Percentiles rank a stretch among this genome's conserved stretches.
These are phyloP conservation scores for Hyphopichia fennica DNA, from an alignment of 1,139 yeast genomes.

Conservation along the genomic window DNA sequence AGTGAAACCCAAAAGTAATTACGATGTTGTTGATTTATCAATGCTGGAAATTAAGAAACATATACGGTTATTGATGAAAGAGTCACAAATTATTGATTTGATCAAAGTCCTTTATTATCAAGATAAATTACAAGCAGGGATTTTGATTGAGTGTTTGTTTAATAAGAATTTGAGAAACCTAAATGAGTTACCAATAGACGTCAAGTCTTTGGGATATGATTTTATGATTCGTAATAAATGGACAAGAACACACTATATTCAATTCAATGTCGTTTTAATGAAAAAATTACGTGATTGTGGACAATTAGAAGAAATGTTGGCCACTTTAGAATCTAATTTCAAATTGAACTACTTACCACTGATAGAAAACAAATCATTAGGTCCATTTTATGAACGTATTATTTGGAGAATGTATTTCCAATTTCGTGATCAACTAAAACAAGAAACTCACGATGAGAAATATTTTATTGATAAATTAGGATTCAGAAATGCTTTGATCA, in stretches of 20 bases:
- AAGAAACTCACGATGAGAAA: conserved; percentile 17
- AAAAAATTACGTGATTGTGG: conserved; percentile 36
- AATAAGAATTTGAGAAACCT: conserved; percentile 26
- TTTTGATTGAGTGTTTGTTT: conserved; percentile 28
- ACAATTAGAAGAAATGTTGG: conserved; percentile 32
- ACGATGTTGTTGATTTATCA: neutral
- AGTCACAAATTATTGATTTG: conserved; percentile 28
- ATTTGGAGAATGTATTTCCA: conserved; percentile 46
- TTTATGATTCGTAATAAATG: conserved; percentile 7
- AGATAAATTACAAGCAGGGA: conserved; percentile 22
- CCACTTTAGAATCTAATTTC: conserved; percentile 30
- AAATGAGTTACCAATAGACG: conserved; percentile 23
- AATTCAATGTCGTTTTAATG: conserved; percentile 31
- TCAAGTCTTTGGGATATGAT: conserved; percentile 8
- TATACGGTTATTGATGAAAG: conserved; percentile 21
- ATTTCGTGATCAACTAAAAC: conserved; percentile 21
- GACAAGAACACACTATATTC: conserved; percentile 13
- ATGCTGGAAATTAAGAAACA: conserved; percentile 17
- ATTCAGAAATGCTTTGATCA: conserved; percentile 32
- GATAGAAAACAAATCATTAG: conserved; percentile 21
- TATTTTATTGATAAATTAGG: conserved; percentile 24
- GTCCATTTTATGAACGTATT: conserved; percentile 42
- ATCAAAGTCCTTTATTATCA: conserved; percentile 26
- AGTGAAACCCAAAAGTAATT: neutral
- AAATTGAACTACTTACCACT: conserved; percentile 24